Conservation (phyloP, 345 rosid genomes). For the Geranium rotundifolium region DNA sequence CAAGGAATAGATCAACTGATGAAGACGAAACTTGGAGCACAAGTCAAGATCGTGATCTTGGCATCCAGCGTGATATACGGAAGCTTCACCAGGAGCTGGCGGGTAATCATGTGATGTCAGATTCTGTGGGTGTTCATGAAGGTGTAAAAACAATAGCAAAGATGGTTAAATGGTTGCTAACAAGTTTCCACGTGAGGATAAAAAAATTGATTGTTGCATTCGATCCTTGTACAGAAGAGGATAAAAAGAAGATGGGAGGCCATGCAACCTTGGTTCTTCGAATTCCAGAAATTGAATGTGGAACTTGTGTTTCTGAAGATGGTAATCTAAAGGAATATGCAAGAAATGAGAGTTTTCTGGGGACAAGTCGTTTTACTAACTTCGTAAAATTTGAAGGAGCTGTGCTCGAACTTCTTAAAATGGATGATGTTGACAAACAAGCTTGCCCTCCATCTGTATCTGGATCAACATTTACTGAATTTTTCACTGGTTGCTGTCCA, state of each 20-base stretch:
- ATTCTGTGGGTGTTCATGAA: conserved; percentile 66
- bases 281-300: conserved; percentile 57
- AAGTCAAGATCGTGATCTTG: conserved; percentile 19
- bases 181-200: conserved; percentile 67
- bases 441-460: too few species aligned
- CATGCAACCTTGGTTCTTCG: conserved; percentile 53
- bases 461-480: too few species aligned
- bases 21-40: conserved; percentile 23
- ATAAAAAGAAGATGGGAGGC: conserved; percentile 18
- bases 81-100: conserved; percentile 27
- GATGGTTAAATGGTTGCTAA: conserved; percentile 84
- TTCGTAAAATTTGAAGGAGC: conserved; percentile 78
- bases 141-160: conserved; percentile 94
- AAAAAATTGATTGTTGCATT: conserved; percentile 69
- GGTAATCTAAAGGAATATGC: conserved; percentile 17
- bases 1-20: conserved; percentile 14
- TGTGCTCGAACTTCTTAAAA: conserved; percentile 53
- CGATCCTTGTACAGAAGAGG: conserved; percentile 40
- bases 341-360: conserved; percentile 46
- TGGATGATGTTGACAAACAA: conserved; percentile 26
- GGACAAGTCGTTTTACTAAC: conserved; percentile 55
- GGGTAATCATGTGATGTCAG: conserved; percentile 25
- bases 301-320: conserved; percentile 62
- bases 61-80: conserved; percentile 18
- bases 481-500: background rate